phyloP scores from a whole-genome alignment of 2,329 filamentous ascomycete species.

The Venturia effusa region DNA sequence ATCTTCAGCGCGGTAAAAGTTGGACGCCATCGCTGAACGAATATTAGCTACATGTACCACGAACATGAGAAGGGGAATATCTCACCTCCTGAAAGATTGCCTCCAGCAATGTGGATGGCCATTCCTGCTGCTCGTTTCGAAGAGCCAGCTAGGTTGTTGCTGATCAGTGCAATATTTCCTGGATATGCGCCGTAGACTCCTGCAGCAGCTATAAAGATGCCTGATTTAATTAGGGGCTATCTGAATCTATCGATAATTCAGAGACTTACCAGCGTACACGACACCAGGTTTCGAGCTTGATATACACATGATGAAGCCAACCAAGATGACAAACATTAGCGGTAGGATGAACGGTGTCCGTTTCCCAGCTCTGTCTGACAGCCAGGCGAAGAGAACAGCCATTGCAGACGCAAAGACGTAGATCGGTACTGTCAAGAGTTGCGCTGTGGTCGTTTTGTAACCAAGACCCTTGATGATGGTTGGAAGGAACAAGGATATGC shows the following conservation, averaged over 20 bases:
- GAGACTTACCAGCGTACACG: conserved; percentile 25
- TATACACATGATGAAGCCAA: conserved; percentile 30
- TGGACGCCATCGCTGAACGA: conserved; percentile 53
- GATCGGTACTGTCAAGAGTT: conserved; percentile 36
- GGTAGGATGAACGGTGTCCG: conserved; percentile 26
- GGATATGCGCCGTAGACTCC: conserved; percentile 30
- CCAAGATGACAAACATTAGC: conserved; percentile 22
- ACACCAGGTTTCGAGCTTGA: conserved; percentile 24
- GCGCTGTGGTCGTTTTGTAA: conserved; percentile 29
- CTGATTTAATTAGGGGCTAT: background rate
- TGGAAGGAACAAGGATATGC: conserved; percentile 15
- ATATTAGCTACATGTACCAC: background rate
- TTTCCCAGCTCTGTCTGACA: conserved; percentile 22
- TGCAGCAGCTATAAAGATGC: conserved; percentile 26
- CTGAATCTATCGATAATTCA: too few species aligned
- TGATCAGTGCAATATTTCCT: conserved; percentile 36
- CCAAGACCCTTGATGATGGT: conserved; percentile 34
- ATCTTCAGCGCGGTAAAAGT: conserved; percentile 52
- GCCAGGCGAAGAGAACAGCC: conserved; percentile 24
- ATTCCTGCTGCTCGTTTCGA: conserved; percentile 42
- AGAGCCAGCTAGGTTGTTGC: conserved; percentile 42
- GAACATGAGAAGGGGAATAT: background rate
- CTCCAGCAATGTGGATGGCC: conserved; percentile 39
- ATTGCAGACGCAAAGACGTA: conserved; percentile 30
- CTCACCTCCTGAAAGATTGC: conserved; percentile 24